Percentiles rank a stretch among this genome's conserved stretches.
Evolutionary conservation across 768 basidiomycete genomes (phyloP).

Genomic region (Favolaschia claudopus): DNA sequence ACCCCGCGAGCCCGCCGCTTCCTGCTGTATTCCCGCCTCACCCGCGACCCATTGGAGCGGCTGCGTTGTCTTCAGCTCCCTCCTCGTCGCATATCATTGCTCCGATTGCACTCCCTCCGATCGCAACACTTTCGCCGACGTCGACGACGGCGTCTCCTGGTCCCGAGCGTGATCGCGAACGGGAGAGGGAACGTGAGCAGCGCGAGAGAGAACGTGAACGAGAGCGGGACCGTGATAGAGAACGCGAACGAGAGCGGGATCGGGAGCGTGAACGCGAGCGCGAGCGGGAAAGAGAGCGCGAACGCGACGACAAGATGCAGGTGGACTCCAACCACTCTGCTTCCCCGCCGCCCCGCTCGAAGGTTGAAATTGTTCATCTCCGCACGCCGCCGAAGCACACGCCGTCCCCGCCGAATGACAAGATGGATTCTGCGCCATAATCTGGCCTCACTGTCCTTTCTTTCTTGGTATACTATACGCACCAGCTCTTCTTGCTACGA

Average conservation of each 20-base stretch:
- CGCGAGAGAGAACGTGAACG: conserved; percentile 31
- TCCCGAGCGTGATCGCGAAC: conserved; percentile 42
- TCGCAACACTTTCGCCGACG: conserved; percentile 70
- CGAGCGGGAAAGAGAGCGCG: conserved; percentile 42
- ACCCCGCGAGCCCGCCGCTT: conserved; percentile 62
- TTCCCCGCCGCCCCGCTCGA: conserved; percentile 60
- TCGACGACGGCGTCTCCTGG: conserved; percentile 64
- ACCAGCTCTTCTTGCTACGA: conserved; percentile 20
- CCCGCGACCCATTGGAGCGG: conserved; percentile 71
- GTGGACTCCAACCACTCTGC: conserved; percentile 58
- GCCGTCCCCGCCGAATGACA: conserved; percentile 62
- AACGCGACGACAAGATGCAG: conserved; percentile 63
- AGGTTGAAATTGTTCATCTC: conserved; percentile 60
- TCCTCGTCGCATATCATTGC: conserved; percentile 35
- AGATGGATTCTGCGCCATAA: conserved; percentile 39
- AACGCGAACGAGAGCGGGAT: background rate
- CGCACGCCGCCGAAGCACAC: conserved; percentile 63
- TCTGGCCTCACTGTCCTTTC: background rate
- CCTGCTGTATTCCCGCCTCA: conserved; percentile 75
- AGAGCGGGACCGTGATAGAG: conserved; percentile 1
- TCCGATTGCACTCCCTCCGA: conserved; percentile 70
- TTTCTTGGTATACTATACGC: conserved; percentile 7
- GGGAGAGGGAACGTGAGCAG: conserved; percentile 32
- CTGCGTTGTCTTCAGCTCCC: conserved; percentile 54
- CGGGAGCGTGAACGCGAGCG: conserved; percentile 35